phyloP scores from a whole-genome alignment of 345 rosid genomes.

The Euphorbia tirucalli region DNA sequence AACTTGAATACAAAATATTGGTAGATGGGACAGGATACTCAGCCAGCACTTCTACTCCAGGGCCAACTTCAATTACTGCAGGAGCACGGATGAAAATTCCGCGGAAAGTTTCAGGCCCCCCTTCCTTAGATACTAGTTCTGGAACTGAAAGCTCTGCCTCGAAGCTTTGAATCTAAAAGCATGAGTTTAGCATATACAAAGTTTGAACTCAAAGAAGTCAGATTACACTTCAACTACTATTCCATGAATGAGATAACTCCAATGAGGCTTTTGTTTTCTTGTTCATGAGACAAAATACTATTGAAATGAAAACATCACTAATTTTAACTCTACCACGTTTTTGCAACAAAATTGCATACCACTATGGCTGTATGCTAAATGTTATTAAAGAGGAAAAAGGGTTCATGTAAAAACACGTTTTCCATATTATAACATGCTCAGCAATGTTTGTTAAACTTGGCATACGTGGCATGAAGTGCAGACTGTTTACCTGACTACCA shows the following conservation, averaged over 20 bases:
- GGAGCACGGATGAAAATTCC: constrained; percentile 98
- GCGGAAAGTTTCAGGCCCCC: constrained; percentile 80
- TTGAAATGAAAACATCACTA: not conserved
- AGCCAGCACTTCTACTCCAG: constrained; percentile 83
- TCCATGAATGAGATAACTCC: not conserved
- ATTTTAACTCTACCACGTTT: not conserved
- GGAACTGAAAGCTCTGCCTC: constrained; percentile 84
- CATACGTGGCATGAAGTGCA: no score
- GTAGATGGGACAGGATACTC: constrained; percentile 62
- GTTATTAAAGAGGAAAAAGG: no score
- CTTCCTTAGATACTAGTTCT: constrained; percentile 68
- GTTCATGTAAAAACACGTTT: not conserved
- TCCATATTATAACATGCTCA: no score
- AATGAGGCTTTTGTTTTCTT: not conserved
- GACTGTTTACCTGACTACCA: constrained; percentile 77
- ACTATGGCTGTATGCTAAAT: no score
- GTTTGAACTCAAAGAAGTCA: not conserved
- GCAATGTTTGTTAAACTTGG: no score
- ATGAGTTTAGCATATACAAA: not conserved
- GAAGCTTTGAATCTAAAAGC: constrained; percentile 78
- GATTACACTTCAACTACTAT: not conserved
- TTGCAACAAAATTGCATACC: not conserved
- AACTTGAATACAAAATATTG: constrained; percentile 67
- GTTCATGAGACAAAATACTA: not conserved
- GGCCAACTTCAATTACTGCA: constrained; percentile 78